Evolutionary conservation across 208 protist genomes (phyloP).

Genomic region (Zelonia costaricensis): DNA sequence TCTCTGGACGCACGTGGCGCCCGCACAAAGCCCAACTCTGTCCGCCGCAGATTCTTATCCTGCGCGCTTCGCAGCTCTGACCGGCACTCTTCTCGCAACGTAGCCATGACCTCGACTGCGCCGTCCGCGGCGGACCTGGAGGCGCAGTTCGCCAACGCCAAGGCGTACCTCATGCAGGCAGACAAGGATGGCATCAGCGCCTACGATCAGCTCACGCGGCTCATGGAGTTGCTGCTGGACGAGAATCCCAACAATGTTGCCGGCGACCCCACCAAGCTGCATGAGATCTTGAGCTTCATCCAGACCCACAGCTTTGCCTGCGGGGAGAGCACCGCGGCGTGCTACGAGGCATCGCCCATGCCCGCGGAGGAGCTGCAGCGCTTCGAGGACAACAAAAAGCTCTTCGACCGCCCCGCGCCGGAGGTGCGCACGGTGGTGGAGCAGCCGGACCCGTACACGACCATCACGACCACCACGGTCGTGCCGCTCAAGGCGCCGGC

Average conservation of each 20-base stretch:
- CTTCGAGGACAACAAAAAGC: constrained; percentile 68
- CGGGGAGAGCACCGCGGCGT: constrained; percentile 70
- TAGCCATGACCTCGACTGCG: constrained; percentile 29
- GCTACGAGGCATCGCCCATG: constrained; percentile 59
- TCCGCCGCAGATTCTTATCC: too few species aligned
- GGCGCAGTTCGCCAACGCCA: constrained; percentile 78
- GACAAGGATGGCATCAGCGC: constrained; percentile 89
- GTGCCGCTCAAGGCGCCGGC: constrained; percentile 78
- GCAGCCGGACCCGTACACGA: constrained; percentile 90
- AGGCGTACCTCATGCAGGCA: constrained; percentile 88
- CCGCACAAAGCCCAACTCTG: too few species aligned
- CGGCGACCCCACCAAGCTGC: constrained; percentile 68
- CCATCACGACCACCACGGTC: constrained; percentile 86
- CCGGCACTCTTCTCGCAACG: not conserved
- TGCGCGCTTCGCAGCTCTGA: too few species aligned
- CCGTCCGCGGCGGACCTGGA: constrained; percentile 39
- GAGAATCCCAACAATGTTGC: constrained; percentile 74
- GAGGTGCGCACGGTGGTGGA: constrained; percentile 85
- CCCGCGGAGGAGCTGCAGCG: constrained; percentile 69
- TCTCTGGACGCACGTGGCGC: not conserved
- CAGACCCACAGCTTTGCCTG: constrained; percentile 84
- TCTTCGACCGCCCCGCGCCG: constrained; percentile 78
- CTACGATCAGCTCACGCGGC: constrained; percentile 89
- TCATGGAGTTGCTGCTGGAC: constrained; percentile 86
- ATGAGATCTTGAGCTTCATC: constrained; percentile 74